Evolutionary conservation across 73 alveolate genomes (phyloP).

Genomic region (Paramecium primaurelia): DNA sequence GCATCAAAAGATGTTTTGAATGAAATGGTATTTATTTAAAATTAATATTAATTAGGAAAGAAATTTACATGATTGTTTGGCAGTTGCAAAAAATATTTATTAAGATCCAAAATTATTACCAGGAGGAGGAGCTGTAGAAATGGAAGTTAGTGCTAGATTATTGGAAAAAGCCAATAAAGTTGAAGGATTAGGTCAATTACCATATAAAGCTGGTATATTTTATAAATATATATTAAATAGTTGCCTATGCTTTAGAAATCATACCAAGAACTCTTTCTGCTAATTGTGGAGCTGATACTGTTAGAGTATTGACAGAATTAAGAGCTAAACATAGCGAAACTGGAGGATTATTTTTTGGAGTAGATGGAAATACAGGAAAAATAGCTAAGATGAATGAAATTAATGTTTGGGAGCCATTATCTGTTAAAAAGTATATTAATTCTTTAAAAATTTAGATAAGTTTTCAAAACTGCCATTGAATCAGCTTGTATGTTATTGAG

Average conservation of each 20-base stretch:
- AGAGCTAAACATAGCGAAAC: slow-evolving; percentile 95
- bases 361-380: slow-evolving; percentile 97
- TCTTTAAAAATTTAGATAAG: slow-evolving; percentile 63
- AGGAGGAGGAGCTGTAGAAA: slow-evolving; percentile 99
- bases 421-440: slow-evolving; percentile 79
- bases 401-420: slow-evolving; percentile 97
- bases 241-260: slow-evolving; percentile 97
- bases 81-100: slow-evolving; percentile 96
- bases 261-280: slow-evolving; percentile 96
- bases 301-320: slow-evolving; percentile 96
- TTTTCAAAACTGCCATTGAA: slow-evolving; percentile 92
- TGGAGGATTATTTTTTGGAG: slow-evolving; percentile 84
- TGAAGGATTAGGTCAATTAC: slow-evolving; percentile 95
- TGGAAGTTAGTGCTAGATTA: slow-evolving; percentile 98
- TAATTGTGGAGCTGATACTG: slow-evolving; percentile 99
- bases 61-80: slow-evolving; percentile 94
- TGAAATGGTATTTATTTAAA: slow-evolving; percentile 66
- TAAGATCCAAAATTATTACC: slow-evolving; percentile 97
- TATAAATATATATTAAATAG: neutral
- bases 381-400: slow-evolving; percentile 92
- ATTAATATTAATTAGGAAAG: slow-evolving; percentile 66
- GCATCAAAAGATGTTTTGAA: slow-evolving; percentile 97
- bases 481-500: slow-evolving; percentile 93
- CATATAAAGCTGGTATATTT: slow-evolving; percentile 81
- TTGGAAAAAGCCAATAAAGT: slow-evolving; percentile 80